These are phyloP conservation scores for Floccularia luteovirens DNA, from an alignment of 768 basidiomycete genomes.

Conservation along the genomic window DNA sequence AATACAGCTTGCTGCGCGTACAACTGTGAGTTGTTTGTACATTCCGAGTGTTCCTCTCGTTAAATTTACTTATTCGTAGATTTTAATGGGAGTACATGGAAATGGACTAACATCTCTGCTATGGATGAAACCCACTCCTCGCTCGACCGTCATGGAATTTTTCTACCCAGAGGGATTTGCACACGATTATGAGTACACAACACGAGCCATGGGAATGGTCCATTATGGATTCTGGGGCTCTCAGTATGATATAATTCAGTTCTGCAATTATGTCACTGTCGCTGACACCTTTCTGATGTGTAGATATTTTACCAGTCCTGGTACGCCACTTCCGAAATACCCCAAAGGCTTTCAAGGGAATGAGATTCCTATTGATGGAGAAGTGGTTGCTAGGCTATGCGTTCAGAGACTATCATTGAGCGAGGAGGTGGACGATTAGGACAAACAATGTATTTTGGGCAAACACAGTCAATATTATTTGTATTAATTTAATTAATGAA, in stretches of 20 bases:
- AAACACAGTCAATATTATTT: no score
- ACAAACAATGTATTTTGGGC: no score
- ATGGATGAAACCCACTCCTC: conserved; percentile 85
- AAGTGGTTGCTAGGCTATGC: conserved; percentile 53
- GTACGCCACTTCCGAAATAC: conserved; percentile 59
- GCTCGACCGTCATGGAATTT: conserved; percentile 89
- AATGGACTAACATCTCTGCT: conserved; percentile 84
- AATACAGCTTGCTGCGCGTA: conserved; percentile 70
- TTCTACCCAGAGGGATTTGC: conserved; percentile 83
- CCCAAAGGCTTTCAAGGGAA: conserved; percentile 89
- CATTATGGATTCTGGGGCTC: conserved; percentile 85
- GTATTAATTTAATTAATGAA: no score
- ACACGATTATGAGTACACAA: conserved; percentile 76
- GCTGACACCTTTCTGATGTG: conserved; percentile 1
- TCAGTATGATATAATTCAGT: conserved; percentile 29
- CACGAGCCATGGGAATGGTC: conserved; percentile 75
- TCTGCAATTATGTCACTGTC: conserved; percentile 1
- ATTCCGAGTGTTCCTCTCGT: neutral
- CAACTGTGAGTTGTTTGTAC: conserved; percentile 53
- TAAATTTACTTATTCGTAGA: conserved; percentile 37
- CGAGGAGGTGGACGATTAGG: conserved; percentile 57
- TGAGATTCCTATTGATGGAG: conserved; percentile 76
- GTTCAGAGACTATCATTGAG: conserved; percentile 47
- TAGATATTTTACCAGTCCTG: conserved; percentile 71
- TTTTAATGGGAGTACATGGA: conserved; percentile 92